Evolutionary conservation across 2,329 filamentous ascomycete genomes (phyloP), one percentile per base, ranked within the genome.

Genomic region (Neophaeococcomyces aloes): DNA sequence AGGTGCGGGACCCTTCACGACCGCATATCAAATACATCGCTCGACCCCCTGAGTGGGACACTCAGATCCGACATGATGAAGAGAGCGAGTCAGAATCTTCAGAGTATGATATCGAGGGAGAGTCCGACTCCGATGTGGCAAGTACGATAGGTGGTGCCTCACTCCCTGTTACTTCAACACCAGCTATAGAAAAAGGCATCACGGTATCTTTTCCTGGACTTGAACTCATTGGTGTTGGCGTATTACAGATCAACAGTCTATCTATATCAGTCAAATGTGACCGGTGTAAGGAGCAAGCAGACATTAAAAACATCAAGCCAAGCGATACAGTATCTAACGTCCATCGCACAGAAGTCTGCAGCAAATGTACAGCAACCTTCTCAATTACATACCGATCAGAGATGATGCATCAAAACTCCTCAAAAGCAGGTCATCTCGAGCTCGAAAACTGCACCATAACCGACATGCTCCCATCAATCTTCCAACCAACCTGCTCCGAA

Each of bases 391-490:
- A 79, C 59, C 73, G 81, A 29, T 72, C 72, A 53, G 80, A 86
- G 57, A 63, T 86, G 45, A 75, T 91, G 49, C 86, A 91, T 62
- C 69, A 74, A 41, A 75, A 80, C 63, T 85, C 83, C 3, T 71
- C 75, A n/a, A 71, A 83, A 46, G 84, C 83, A 10, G 86, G 86
- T 3, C 88, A 88, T 59, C 63, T 93, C 46, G 84, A 91, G 59
- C 64, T 86, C 7, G 74, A 81, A 19, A 83, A 83, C 13, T 88
- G 83, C 62, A 80, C 77, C 4, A 73, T 85, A 7, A 71, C 78
- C 35, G 86, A 91, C 57, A 75, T 91, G 69, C 74, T 91, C 8
- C 81, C 83, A 42, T 87, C 83, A 61, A 79, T 78, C 31, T 89
- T 93, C 64, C 65, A 83, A 23, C 86, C 86, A 13, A 88, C 83